These are phyloP conservation scores for Verticillium nonalfalfae DNA, from an alignment of 2,329 filamentous ascomycete genomes.

Conservation along the genomic window DNA sequence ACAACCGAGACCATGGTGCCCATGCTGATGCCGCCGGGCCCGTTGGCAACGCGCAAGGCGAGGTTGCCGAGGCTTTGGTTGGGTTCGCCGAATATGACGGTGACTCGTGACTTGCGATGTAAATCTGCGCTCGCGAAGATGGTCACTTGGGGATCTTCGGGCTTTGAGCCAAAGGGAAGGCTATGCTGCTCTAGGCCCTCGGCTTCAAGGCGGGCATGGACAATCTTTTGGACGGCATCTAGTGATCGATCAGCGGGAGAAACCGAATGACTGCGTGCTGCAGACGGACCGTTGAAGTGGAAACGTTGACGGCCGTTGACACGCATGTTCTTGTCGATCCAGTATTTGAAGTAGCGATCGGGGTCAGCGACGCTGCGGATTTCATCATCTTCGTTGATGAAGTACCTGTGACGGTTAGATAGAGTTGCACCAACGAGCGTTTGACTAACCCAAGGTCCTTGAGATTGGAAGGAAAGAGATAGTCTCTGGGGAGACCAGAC, in stretches of 20 bases:
- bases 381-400: slow-evolving; percentile 69
- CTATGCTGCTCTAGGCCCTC: slow-evolving; percentile 54
- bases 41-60: slow-evolving; percentile 60
- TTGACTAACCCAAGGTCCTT: slow-evolving; percentile 61
- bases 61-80: slow-evolving; percentile 68
- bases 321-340: slow-evolving; percentile 65
- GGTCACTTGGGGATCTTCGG: slow-evolving; percentile 52
- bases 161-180: slow-evolving; percentile 50
- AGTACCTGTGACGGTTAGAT: slow-evolving; percentile 53
- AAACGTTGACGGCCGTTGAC: slow-evolving; percentile 72
- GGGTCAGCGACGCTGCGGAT: slow-evolving; percentile 65
- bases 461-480: slow-evolving; percentile 58
- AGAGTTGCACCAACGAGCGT: background rate
- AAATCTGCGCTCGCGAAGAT: slow-evolving; percentile 57
- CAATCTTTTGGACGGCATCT: slow-evolving; percentile 58
- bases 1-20: slow-evolving; percentile 67
- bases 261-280: background rate
- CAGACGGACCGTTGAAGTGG: slow-evolving; percentile 61
- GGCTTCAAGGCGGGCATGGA: slow-evolving; percentile 54
- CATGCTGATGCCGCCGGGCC: slow-evolving; percentile 57
- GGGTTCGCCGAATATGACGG: slow-evolving; percentile 70
- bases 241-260: slow-evolving; percentile 1
- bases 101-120: slow-evolving; percentile 49
- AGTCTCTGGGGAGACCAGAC: slow-evolving; percentile 64
- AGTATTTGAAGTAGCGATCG: slow-evolving; percentile 67